Conservation (phyloP, 306 rosid genomes). For the Morella rubra region DNA sequence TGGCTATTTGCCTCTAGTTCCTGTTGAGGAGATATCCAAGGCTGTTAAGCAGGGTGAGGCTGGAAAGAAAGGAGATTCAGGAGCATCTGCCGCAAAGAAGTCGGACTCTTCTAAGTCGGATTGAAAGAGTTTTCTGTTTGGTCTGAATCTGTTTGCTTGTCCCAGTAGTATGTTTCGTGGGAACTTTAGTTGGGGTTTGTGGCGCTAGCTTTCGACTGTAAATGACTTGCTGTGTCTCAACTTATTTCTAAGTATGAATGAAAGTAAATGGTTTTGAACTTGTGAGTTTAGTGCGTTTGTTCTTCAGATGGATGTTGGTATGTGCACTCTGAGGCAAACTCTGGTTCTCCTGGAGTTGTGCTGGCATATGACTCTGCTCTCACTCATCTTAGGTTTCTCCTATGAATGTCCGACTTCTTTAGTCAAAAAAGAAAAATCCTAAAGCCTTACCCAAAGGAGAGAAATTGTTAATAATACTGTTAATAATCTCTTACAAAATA, state of each 20-base stretch:
- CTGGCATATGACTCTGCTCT: no score
- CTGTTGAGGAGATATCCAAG: constrained; percentile 53
- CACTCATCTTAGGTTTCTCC: not conserved
- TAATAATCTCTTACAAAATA: no score
- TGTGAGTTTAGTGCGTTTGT: not conserved
- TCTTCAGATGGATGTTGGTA: not conserved
- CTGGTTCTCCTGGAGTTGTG: not conserved
- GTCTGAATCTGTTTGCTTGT: not conserved
- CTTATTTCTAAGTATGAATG: not conserved
- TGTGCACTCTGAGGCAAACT: not conserved
- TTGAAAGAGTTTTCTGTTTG: not conserved
- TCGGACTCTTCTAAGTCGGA: constrained; percentile 47
- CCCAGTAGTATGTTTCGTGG: not conserved
- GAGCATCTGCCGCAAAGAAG: constrained; percentile 15
- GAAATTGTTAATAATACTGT: no score
- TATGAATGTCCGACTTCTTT: not conserved
- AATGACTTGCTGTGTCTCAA: not conserved
- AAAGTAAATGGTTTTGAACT: not conserved
- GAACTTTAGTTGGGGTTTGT: not conserved
- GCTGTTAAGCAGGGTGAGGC: constrained; percentile 43
- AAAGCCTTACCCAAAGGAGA: no score
- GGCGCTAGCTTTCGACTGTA: constrained; percentile 1
- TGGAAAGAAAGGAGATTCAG: constrained; percentile 26
- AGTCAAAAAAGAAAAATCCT: no score
- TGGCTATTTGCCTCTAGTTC: constrained; percentile 67